Base-by-base conservation (phyloP, 2,329 filamentous ascomycete species). In the Gnomoniopsis sp. region DNA sequence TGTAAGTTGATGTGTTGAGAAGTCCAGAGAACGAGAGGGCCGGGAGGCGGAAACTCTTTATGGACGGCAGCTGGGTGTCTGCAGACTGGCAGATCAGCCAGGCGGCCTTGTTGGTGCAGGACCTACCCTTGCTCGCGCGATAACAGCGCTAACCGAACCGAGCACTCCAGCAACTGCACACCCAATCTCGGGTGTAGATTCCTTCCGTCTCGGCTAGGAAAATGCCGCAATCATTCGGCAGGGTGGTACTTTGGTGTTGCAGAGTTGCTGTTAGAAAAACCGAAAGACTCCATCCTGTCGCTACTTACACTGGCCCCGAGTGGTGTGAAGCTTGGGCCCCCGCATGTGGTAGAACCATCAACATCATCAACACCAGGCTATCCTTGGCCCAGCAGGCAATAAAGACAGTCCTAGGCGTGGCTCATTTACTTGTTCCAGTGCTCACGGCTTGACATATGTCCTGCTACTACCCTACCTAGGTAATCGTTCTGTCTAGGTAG, bases 41-140 rank as follows among this genome's bases (percentile, higher is more conserved):
- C 69, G 71, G 69, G 72, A 74, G 69, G 44, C 44, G 44, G 44
- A 47, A 47, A 23, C 44, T 74, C 84, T 85, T 84, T 85, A 82
- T 86, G 85, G 78, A 77, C 82, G 79, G 75, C 26, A 30, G 26
- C 78, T 77, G 80, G 77, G 79, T 74, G 26, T 84, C 82, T 83
- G 85, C 83, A 86, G 85, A 83, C 71, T 65, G 54, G 50, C 26
- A 64, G 67, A 65, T 68, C 70, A 30, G 26, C 26, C 26, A 30
- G 26, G 26, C 26, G 26, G 26, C 26, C 26, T 30, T 30, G 26
- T 30, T 30, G 26, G 4, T 30, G 26, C 26, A 30, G 26, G 26
- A 30, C 26, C 26, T 30, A 30, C 26, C 26, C 26, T 30, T 30
- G 26, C 26, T 30, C 26, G 26, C 26, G 26, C 26, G 26, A 30